Conservation (phyloP, 1,139 yeast genomes). For the Yamadazyma spencermartinsiae region DNA sequence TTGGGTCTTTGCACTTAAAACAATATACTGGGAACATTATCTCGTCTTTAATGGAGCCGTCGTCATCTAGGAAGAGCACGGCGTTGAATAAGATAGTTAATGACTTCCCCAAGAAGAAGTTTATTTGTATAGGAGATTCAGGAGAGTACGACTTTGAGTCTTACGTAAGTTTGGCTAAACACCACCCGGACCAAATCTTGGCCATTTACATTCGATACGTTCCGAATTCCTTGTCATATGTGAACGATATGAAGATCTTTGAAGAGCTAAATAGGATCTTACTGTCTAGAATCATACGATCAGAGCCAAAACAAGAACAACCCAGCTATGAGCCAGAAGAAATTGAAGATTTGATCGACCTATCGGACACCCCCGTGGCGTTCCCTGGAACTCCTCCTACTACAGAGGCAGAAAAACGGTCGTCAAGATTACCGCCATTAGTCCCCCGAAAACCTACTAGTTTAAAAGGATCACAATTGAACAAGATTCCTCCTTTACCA, state of each 20-base stretch:
- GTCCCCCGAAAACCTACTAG: constrained; percentile 40
- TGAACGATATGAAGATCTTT: constrained; percentile 44
- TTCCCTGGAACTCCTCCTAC: constrained; percentile 4
- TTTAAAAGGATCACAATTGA: constrained; percentile 28
- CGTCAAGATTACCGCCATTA: constrained; percentile 35
- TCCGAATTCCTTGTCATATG: constrained; percentile 61
- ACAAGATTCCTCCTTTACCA: constrained; percentile 6
- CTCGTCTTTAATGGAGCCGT: constrained; percentile 81
- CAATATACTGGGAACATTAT: constrained; percentile 82
- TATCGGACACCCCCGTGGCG: constrained; percentile 24
- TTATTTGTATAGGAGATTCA: constrained; percentile 88
- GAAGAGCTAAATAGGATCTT: constrained; percentile 29
- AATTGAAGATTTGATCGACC: constrained; percentile 35
- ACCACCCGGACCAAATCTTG: constrained; percentile 60
- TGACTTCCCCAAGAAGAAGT: constrained; percentile 77
- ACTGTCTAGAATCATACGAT: constrained; percentile 4
- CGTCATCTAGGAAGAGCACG: constrained; percentile 73
- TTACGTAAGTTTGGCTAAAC: constrained; percentile 66
- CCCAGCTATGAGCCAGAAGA: constrained; percentile 13
- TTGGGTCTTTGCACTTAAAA: constrained; percentile 79
- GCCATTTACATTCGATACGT: constrained; percentile 86
- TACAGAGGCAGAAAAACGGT: constrained; percentile 13
- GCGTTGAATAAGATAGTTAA: constrained; percentile 62
- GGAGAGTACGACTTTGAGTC: constrained; percentile 97
- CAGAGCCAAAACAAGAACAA: constrained; percentile 3